phyloP scores from a whole-genome alignment of 495 filamentous ascomycete species.

The Hypoxylon lienhwacheense region DNA sequence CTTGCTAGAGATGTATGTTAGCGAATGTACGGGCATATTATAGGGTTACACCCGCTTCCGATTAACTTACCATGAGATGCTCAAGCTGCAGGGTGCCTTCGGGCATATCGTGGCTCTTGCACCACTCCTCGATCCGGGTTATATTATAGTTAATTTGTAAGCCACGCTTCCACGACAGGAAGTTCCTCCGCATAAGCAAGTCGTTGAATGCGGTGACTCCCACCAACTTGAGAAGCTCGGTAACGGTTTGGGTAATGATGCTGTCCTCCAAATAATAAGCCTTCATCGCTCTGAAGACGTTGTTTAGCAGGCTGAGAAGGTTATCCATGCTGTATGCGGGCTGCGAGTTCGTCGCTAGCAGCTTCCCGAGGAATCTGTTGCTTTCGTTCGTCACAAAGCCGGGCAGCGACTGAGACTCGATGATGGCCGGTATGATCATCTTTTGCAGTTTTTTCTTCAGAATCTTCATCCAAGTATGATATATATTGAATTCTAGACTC shows the following conservation, averaged over 20 bases:
- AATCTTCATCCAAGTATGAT: constrained; percentile 99
- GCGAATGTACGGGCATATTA: not conserved
- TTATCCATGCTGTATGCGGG: constrained; percentile 99
- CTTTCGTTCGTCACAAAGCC: constrained; percentile 99
- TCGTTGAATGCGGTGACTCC: constrained; percentile 99
- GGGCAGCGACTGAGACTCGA: constrained; percentile 96
- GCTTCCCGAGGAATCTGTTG: constrained; percentile 95
- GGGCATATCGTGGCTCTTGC: constrained; percentile 99
- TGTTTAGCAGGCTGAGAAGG: constrained; percentile 92
- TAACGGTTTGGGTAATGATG: constrained; percentile 92
- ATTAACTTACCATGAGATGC: constrained; percentile 84
- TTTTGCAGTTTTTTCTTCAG: constrained; percentile 98
- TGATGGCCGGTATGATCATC: constrained; percentile 99
- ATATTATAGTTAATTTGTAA: constrained; percentile 99
- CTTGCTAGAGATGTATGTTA: constrained; percentile 67
- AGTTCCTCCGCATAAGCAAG: constrained; percentile 94
- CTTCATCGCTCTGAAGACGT: constrained; percentile 97
- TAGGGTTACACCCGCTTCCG: not conserved
- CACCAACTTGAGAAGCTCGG: constrained; percentile 89
- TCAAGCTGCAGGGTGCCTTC: constrained; percentile 97
- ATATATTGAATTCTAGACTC: constrained; percentile 99
- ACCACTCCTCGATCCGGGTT: constrained; percentile 99
- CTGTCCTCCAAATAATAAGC: constrained; percentile 94
- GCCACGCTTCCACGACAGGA: constrained; percentile 98
- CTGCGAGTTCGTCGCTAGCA: constrained; percentile 80